phyloP scores from a whole-genome alignment of 2,329 filamentous ascomycete species.

The Phaeosphaeriaceae sp. region DNA sequence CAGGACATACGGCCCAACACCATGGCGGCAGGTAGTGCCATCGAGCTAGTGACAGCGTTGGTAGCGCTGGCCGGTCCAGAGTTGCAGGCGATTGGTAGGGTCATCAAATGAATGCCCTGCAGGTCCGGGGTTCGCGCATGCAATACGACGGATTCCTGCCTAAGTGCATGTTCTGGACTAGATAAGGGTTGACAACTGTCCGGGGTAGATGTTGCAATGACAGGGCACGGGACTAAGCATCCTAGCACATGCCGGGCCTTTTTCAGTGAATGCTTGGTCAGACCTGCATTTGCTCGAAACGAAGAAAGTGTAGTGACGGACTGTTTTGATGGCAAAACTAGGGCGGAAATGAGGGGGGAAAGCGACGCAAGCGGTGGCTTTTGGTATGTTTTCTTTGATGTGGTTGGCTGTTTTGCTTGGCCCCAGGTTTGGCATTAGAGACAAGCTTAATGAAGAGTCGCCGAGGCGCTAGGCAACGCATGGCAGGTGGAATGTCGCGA shows the following conservation, averaged over 20 bases:
- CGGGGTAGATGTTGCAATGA: constrained; percentile 14
- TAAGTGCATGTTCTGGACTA: constrained; percentile 19
- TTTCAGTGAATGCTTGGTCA: constrained; percentile 7
- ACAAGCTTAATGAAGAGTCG: constrained; percentile 16
- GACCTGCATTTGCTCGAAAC: background rate
- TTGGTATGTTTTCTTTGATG: background rate
- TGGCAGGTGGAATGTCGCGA: background rate
- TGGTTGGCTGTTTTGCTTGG: constrained; percentile 3
- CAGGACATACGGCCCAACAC: constrained; percentile 20
- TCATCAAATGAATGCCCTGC: constrained; percentile 21
- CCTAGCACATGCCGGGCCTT: constrained; percentile 9
- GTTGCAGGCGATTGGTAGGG: constrained; percentile 25
- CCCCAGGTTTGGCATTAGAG: constrained; percentile 15
- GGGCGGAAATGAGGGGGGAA: background rate
- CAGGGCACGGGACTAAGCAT: constrained; percentile 19
- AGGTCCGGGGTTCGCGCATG: constrained; percentile 13
- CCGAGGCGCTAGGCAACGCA: constrained; percentile 5
- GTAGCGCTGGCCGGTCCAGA: constrained; percentile 18
- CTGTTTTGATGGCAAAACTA: background rate
- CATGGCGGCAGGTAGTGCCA: constrained; percentile 13
- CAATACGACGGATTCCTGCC: constrained; percentile 21
- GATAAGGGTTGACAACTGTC: constrained; percentile 31
- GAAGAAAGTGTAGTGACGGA: background rate
- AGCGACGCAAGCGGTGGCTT: background rate
- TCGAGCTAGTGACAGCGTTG: constrained; percentile 24